Percentiles rank a stretch among this genome's conserved stretches.
Conservation (phyloP, 768 basidiomycete genomes). For the Tremella mesenterica region DNA sequence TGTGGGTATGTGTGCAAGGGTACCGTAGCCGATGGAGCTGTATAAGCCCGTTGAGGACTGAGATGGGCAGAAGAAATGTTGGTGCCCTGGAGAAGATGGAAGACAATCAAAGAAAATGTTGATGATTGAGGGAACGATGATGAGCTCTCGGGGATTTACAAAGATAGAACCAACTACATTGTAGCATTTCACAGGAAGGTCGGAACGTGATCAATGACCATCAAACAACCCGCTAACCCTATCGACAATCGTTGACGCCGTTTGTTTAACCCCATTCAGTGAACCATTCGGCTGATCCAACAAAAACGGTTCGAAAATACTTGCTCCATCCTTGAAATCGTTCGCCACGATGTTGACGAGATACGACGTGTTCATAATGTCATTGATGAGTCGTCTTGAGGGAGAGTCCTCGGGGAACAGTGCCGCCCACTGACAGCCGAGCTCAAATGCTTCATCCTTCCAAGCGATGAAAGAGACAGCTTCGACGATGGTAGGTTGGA, state of each 20-base stretch:
- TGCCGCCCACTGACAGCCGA: conserved; percentile 83
- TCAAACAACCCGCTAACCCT: conserved; percentile 10
- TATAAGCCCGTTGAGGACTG: too few species aligned
- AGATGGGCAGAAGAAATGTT: too few species aligned
- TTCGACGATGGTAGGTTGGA: conserved; percentile 84
- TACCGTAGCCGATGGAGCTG: too few species aligned
- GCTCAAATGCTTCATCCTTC: conserved; percentile 96
- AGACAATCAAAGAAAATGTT: too few species aligned
- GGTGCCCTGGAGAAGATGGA: too few species aligned
- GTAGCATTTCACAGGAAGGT: too few species aligned
- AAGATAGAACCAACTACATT: too few species aligned
- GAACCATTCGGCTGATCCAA: conserved; percentile 14
- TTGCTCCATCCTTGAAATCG: conserved; percentile 74
- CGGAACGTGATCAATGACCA: too few species aligned
- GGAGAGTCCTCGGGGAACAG: conserved; percentile 70
- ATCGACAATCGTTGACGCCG: too few species aligned
- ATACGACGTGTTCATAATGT: conserved; percentile 69
- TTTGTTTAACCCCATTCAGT: conserved; percentile 3
- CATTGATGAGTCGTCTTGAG: conserved; percentile 64
- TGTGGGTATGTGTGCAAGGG: too few species aligned
- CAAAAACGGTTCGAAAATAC: conserved; percentile 76
- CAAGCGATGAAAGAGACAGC: conserved; percentile 97
- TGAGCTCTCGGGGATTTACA: too few species aligned
- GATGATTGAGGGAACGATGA: too few species aligned
- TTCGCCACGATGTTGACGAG: conserved; percentile 96